Conservation (phyloP, 129 eudicot species). For the Solidago caesia region DNA sequence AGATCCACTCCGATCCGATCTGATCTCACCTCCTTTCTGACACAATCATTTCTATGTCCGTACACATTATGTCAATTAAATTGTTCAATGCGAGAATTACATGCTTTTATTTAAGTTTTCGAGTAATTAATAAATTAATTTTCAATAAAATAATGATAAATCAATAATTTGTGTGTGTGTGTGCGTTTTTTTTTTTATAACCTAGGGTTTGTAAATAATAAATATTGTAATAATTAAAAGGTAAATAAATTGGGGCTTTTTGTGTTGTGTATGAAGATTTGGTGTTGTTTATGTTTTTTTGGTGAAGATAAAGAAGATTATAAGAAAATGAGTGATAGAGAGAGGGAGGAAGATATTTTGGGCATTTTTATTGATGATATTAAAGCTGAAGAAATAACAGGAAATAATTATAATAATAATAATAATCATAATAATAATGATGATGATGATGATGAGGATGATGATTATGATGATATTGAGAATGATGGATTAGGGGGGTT, state of each 20-base stretch:
- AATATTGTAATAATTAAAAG: neutral
- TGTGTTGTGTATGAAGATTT: constrained; percentile 64
- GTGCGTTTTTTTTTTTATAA: constrained; percentile 27
- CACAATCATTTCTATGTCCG: neutral
- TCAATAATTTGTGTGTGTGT: neutral
- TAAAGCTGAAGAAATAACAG: constrained; percentile 24
- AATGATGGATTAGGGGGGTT: constrained; percentile 33
- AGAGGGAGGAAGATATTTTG: constrained; percentile 18
- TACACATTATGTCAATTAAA: neutral
- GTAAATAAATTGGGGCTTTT: constrained; percentile 22
- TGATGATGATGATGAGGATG: no score
- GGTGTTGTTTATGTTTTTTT: constrained; percentile 56
- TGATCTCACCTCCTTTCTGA: neutral
- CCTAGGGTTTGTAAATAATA: constrained; percentile 39
- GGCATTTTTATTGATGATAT: constrained; percentile 23
- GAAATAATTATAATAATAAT: no score
- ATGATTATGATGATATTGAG: neutral
- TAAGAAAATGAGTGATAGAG: constrained; percentile 40
- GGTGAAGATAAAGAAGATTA: constrained; percentile 39
- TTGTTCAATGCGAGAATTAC: no score
- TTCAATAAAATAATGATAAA: no score
- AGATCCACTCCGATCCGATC: constrained; percentile 50
- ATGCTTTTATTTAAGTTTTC: no score
- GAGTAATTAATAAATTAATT: no score
- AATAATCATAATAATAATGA: no score